Conservation (phyloP, 306 rosid genomes). For the Cucumis hystrix region DNA sequence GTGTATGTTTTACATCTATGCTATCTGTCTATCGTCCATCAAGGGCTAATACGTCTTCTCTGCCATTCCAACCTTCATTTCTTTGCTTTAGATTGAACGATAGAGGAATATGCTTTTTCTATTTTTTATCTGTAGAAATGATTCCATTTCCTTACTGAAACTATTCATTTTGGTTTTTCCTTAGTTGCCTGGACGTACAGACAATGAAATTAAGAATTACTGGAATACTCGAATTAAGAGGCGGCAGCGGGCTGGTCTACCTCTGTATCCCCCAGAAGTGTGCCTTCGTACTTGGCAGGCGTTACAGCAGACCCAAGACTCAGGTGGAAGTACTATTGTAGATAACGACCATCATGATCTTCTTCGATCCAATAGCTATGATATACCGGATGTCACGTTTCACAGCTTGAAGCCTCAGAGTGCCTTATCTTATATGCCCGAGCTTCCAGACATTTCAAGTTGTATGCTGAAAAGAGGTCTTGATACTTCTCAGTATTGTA, state of each 20-base stretch:
- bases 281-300: constrained; percentile 38
- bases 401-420: constrained; percentile 40
- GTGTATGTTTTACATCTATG: not conserved
- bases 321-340: constrained; percentile 27
- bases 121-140: constrained; percentile 5
- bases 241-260: constrained; percentile 82
- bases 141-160: constrained; percentile 3
- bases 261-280: constrained; percentile 86
- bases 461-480: constrained; percentile 40
- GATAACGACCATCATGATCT: constrained; percentile 35
- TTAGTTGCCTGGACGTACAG: constrained; percentile 97
- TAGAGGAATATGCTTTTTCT: not conserved
- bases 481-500: constrained; percentile 51
- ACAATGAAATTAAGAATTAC: constrained; percentile 96
- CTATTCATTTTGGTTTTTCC: constrained; percentile 14
- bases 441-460: constrained; percentile 32
- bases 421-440: constrained; percentile 38
- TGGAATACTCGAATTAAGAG: constrained; percentile 97
- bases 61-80: not conserved
- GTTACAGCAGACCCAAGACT: constrained; percentile 33
- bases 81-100: not conserved
- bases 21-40: not conserved
- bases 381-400: constrained; percentile 45
- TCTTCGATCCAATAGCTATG: constrained; percentile 33
- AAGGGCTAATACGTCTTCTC: not conserved